These are phyloP conservation scores for Magnusiomyces tetraspermus DNA, from an alignment of 1,139 yeast species.

Conservation along the genomic window DNA sequence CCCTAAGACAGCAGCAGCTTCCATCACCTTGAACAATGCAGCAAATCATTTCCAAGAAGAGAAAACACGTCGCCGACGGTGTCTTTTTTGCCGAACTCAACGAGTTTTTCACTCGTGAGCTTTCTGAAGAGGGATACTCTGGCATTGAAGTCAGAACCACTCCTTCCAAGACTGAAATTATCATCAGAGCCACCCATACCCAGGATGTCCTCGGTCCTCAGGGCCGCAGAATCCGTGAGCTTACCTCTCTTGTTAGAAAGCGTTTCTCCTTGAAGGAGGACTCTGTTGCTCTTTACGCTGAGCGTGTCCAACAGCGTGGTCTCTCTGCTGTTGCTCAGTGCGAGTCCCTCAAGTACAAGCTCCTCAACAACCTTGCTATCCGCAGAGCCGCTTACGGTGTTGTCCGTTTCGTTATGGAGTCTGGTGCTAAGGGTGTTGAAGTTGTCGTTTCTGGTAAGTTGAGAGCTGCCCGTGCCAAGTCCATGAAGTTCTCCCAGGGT, in stretches of 20 bases:
- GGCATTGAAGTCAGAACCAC: conserved; percentile 99
- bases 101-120: conserved; percentile 99
- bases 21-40: neutral
- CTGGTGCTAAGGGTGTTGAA: conserved; percentile 99
- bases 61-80: conserved; percentile 91
- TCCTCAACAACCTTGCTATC: conserved; percentile 97
- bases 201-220: conserved; percentile 99
- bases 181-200: conserved; percentile 98
- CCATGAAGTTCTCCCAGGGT: conserved; percentile 99
- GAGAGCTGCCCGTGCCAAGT: conserved; percentile 99
- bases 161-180: conserved; percentile 95
- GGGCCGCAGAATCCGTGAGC: conserved; percentile 99
- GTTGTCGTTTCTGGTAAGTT: conserved; percentile 99
- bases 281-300: conserved; percentile 92
- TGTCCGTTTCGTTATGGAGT: conserved; percentile 99
- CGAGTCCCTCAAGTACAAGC: conserved; percentile 97
- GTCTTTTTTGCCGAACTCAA: conserved; percentile 99
- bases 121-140: conserved; percentile 99
- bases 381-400: conserved; percentile 99
- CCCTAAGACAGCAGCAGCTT: neutral
- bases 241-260: conserved; percentile 95
- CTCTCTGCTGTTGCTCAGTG: conserved; percentile 99
- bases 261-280: conserved; percentile 97
- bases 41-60: conserved; percentile 34
- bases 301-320: conserved; percentile 99